A percentile compares a stretch with the other conserved stretches of the same genome.
phyloP scores from a whole-genome alignment of 306 rosid genomes.

The Begonia masoniana region DNA sequence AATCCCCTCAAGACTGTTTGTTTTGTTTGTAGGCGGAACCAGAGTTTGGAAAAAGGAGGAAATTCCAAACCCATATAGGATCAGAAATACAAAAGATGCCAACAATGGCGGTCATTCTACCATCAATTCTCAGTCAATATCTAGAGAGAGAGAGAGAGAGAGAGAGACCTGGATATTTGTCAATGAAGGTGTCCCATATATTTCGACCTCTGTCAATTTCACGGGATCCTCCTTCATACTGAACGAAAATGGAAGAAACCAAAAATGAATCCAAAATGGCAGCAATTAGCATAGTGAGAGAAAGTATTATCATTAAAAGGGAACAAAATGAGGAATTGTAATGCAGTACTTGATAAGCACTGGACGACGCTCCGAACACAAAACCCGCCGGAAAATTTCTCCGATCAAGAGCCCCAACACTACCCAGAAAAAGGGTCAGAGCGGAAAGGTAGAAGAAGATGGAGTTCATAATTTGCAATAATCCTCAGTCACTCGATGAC shows the following conservation, averaged over 20 bases:
- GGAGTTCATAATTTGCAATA: background rate
- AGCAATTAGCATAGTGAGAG: background rate
- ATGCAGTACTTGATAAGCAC: background rate
- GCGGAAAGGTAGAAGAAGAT: background rate
- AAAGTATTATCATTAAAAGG: background rate
- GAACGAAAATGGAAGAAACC: background rate
- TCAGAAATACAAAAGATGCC: no score
- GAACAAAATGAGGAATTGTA: background rate
- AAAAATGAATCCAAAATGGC: background rate
- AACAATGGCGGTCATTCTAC: no score
- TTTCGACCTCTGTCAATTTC: background rate
- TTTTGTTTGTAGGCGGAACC: no score
- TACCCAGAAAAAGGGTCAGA: background rate
- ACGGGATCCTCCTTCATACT: conserved; percentile 4
- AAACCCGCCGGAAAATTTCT: conserved; percentile 7
- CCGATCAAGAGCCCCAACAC: background rate
- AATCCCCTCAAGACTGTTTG: no score
- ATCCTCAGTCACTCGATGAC: no score
- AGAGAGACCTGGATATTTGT: conserved; percentile 6
- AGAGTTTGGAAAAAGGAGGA: no score
- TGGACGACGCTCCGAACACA: conserved; percentile 6
- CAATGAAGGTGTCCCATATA: conserved; percentile 6
- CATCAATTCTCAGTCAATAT: no score
- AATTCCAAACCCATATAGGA: no score
- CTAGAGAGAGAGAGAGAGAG: conserved; percentile 1